Conservation (phyloP, 1,284 basidiomycete species). For the Heterobasidion parviporum region DNA sequence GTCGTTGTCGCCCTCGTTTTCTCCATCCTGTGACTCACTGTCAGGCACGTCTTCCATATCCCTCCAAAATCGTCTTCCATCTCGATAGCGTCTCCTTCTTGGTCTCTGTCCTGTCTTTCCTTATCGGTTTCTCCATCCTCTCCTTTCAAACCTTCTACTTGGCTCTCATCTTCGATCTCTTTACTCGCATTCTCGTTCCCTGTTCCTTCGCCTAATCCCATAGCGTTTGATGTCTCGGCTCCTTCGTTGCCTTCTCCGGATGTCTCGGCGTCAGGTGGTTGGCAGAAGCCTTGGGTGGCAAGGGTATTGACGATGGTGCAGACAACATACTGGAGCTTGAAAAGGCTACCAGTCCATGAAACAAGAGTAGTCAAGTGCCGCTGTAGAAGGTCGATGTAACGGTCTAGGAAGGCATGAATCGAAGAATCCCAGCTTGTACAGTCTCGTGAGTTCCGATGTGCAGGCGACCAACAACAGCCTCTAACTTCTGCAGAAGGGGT, state of each 20-base stretch:
- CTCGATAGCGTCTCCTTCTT: conserved; percentile 65
- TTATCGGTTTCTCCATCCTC: conserved; percentile 52
- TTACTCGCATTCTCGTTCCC: conserved; percentile 86
- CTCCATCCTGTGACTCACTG: conserved; percentile 32
- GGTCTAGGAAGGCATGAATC: conserved; percentile 55
- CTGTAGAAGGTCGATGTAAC: conserved; percentile 44
- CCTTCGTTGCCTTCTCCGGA: conserved; percentile 41
- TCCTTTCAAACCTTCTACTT: conserved; percentile 88
- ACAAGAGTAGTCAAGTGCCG: conserved; percentile 47
- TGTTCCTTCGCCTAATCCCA: conserved; percentile 80
- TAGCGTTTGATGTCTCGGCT: conserved; percentile 58
- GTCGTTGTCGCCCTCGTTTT: conserved; percentile 45
- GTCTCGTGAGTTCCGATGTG: conserved; percentile 18
- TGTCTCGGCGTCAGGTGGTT: conserved; percentile 63
- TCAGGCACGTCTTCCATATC: conserved; percentile 77
- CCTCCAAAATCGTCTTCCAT: conserved; percentile 79
- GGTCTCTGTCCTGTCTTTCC: conserved; percentile 45
- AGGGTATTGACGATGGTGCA: conserved; percentile 71
- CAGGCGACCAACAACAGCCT: conserved; percentile 24
- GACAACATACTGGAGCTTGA: conserved; percentile 81
- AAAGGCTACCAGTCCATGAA: conserved; percentile 69
- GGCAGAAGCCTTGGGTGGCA: conserved; percentile 87
- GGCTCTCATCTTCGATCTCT: conserved; percentile 91
- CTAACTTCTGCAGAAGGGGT: conserved; percentile 27
- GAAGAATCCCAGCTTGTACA: conserved; percentile 24